Percentiles rank a stretch among this genome's conserved stretches.
Evolutionary conservation across 2,329 filamentous ascomycete genomes (phyloP).

Genomic region (Diplocarpon rosae): DNA sequence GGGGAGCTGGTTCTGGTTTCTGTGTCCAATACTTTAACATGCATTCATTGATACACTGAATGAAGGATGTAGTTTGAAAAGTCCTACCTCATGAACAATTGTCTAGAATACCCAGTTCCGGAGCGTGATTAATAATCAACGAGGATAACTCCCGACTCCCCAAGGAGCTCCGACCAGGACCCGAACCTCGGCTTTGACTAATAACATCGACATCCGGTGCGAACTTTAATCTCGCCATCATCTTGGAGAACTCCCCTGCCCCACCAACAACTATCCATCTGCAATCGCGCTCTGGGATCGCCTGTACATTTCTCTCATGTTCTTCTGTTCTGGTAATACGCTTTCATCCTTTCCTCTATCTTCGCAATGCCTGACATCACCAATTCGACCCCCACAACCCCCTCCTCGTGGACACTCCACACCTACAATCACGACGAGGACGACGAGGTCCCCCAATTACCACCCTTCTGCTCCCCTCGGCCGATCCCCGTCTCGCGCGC

Average conservation of each 20-base stretch:
- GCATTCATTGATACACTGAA: too few relatives aligned
- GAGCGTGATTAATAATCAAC: too few relatives aligned
- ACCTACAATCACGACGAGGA: slow-evolving; percentile 10
- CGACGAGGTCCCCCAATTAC: slow-evolving; percentile 21
- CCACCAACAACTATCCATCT: too few relatives aligned
- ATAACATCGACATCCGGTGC: not conserved
- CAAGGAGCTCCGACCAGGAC: too few relatives aligned
- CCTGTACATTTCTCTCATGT: not conserved
- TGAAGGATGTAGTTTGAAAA: too few relatives aligned
- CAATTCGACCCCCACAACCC: slow-evolving; percentile 5
- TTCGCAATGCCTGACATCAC: slow-evolving; percentile 10
- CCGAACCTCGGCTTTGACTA: not conserved
- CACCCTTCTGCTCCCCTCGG: slow-evolving; percentile 28
- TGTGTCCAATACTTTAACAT: not conserved
- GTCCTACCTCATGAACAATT: too few relatives aligned
- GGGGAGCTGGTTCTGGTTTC: too few relatives aligned
- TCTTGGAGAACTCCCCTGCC: not conserved
- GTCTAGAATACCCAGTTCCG: too few relatives aligned
- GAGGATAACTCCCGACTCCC: too few relatives aligned
- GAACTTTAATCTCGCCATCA: not conserved
- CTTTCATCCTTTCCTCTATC: not conserved
- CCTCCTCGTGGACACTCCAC: slow-evolving; percentile 10
- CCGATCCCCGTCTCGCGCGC: slow-evolving; percentile 27
- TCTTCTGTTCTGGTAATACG: not conserved
- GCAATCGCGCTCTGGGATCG: too few relatives aligned